phyloP scores from a whole-genome alignment of 768 basidiomycete species.

The Panellus pusillus region DNA sequence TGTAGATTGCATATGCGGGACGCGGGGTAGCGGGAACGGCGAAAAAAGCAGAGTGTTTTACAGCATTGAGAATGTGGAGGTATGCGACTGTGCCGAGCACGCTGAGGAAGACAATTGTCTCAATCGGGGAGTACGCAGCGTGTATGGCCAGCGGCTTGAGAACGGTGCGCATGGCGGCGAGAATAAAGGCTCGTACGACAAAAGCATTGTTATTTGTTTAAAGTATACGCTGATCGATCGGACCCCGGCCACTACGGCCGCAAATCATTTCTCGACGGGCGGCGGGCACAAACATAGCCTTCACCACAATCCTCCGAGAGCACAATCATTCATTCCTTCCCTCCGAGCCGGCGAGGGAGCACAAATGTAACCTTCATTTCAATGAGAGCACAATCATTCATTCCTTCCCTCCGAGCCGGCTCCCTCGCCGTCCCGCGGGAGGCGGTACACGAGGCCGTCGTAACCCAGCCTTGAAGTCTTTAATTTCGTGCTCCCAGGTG shows the following conservation, averaged over 20 bases:
- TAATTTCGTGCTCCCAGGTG: slow-evolving; percentile 58
- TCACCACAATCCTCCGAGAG: background rate
- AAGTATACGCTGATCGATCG: too few relatives aligned
- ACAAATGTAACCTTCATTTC: too few relatives aligned
- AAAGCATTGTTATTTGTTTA: too few relatives aligned
- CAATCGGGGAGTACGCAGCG: slow-evolving; percentile 77
- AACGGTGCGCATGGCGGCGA: slow-evolving; percentile 50
- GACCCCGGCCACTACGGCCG: too few relatives aligned
- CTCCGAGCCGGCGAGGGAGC: too few relatives aligned
- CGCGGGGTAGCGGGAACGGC: slow-evolving; percentile 53
- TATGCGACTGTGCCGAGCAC: slow-evolving; percentile 91
- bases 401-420: too few relatives aligned
- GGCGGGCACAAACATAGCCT: background rate
- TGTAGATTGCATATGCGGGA: slow-evolving; percentile 56
- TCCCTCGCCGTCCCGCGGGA: slow-evolving; percentile 3
- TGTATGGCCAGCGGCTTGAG: slow-evolving; percentile 69
- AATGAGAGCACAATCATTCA: too few relatives aligned
- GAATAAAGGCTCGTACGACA: background rate
- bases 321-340: too few relatives aligned
- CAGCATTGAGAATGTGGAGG: slow-evolving; percentile 87
- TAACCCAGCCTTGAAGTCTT: slow-evolving; percentile 45
- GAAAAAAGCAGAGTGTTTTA: slow-evolving; percentile 86
- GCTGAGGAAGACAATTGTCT: slow-evolving; percentile 88
- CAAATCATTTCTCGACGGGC: too few relatives aligned
- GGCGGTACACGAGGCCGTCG: slow-evolving; percentile 1